Base-by-base conservation (phyloP, 306 rosid genomes). In the Lagenaria siceraria region DNA sequence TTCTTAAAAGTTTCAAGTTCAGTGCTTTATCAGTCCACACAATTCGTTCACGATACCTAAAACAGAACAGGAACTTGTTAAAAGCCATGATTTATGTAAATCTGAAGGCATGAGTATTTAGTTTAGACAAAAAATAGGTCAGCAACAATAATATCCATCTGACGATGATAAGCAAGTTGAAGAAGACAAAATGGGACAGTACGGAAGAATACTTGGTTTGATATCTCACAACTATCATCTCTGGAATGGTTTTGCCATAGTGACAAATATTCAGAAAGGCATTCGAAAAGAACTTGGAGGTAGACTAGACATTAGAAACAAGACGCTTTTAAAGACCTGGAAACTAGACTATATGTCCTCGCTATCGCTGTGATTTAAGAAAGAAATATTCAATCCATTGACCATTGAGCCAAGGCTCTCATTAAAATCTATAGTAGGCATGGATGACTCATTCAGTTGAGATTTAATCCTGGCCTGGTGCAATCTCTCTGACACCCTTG, bases 41-140 rank as follows among this genome's bases (percentile, higher is more conserved):
- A 83, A 94, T 82, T 59, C 81, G 94, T 77, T 94, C 98, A 4
- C 85, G 92, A 68, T 94, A 94, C 98, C 98, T 94, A 80, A 77
- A 84, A 64, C 80, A 83, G 81, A 79, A 48, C 53, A 60, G 13
- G 62, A 24, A 70, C 36, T 52, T 33, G 53, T 76, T n/a, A 56
- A n/a, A 75, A 48, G 24, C 25, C 54, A 72, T 19, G 15, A 18
- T 55, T 76, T 36, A 56, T 58, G 55, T 40, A 8, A 56, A 40
- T 56, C 53, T 55, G 36, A 14, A 40, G 40, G 13, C 49, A 55
- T 19, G 35, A 75, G 6, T 38, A 18, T 38, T 38, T 7, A 62
- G 24, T 38, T n/a, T 7, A 62, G 24, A 46, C 8, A 43, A 10
- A 35, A 70, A 35, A 42, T 70, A 43, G 27, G 56, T 22, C 6